Evolutionary conservation across 176 grass and related monocot genomes (phyloP), one percentile per base, ranked within the genome.

Genomic region (Pontederia crassipes): DNA sequence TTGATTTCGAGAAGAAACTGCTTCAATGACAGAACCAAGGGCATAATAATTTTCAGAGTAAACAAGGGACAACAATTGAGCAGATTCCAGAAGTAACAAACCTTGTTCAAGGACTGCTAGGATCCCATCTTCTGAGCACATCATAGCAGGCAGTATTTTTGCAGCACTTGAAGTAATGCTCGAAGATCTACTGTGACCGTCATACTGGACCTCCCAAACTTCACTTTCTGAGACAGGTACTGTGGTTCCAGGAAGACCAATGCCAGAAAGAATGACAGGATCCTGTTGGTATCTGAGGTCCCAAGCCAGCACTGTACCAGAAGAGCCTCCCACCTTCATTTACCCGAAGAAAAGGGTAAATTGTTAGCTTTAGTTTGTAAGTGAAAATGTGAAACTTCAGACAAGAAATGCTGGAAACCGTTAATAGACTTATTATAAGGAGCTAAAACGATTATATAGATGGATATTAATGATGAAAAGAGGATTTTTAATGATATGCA

Each of bases 121-220:
- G 52, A 88, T 78, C 28, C 92, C 92, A 74, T 97, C 87, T 83
- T 97, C 92, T 46, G 87, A 91, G 55, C 92, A 97, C 62, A 90
- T 79, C 92, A 97, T 97, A 29, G 88, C 84, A 55, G 92, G 92
- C 68, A 88, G 82, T 58, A 91, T 65, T 85, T 78, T 97, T 18
- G 78, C 56, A 2, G 79, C 0, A 62, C 73, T 75, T 11, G 79
- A 85, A 52, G 71, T 79, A 52, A 89, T 81, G 40, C 81, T 75
- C 56, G 84, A 82, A 62, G 75, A 76, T 27, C 72, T 58, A 35
- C 72, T 80, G 48, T 87, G 86, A 32, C 61, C 67, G 49, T 97
- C 92, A 65, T 85, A 97, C 75, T 85, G 87, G 72, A 97, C 87
- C 76, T 97, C 87, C 92, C 92, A 97, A 60, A 97, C 83, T 55